phyloP scores from a whole-genome alignment of 78 protist genomes.

The Dictyostelium purpureum region DNA sequence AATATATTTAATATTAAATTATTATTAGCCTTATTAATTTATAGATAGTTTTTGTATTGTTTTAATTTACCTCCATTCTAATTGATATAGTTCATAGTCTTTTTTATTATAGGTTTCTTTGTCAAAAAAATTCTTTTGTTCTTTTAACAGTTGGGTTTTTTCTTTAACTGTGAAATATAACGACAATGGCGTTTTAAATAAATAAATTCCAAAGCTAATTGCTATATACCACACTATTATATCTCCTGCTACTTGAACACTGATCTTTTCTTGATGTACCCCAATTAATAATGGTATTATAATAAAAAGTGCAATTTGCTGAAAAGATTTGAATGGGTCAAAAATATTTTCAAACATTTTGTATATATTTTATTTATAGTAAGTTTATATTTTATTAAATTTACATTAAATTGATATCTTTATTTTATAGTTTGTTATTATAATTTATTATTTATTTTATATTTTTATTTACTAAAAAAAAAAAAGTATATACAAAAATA shows the following conservation, averaged over 20 bases:
- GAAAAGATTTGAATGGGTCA: slow-evolving; percentile 31
- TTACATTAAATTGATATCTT: no score
- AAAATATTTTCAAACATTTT: slow-evolving; percentile 10
- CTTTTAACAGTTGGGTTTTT: slow-evolving; percentile 9
- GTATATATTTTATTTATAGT: background rate
- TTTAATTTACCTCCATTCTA: slow-evolving; percentile 67
- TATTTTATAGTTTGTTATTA: no score
- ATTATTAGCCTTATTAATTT: background rate
- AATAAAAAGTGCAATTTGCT: slow-evolving; percentile 29
- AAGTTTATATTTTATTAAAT: no score
- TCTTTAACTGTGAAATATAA: slow-evolving; percentile 47
- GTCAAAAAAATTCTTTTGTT: slow-evolving; percentile 20
- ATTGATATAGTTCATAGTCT: background rate
- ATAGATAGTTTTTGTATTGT: background rate
- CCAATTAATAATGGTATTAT: slow-evolving; percentile 48
- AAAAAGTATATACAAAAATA: no score
- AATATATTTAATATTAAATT: background rate
- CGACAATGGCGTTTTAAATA: slow-evolving; percentile 61
- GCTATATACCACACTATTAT: slow-evolving; percentile 75
- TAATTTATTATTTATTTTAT: no score
- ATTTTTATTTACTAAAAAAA: no score
- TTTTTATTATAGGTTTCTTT: background rate
- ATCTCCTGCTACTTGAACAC: slow-evolving; percentile 44
- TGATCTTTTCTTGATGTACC: slow-evolving; percentile 29
- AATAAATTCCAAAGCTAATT: slow-evolving; percentile 15